Base-by-base conservation (phyloP, 2,329 filamentous ascomycete genomes). In the Trichoderma arundinaceum region DNA sequence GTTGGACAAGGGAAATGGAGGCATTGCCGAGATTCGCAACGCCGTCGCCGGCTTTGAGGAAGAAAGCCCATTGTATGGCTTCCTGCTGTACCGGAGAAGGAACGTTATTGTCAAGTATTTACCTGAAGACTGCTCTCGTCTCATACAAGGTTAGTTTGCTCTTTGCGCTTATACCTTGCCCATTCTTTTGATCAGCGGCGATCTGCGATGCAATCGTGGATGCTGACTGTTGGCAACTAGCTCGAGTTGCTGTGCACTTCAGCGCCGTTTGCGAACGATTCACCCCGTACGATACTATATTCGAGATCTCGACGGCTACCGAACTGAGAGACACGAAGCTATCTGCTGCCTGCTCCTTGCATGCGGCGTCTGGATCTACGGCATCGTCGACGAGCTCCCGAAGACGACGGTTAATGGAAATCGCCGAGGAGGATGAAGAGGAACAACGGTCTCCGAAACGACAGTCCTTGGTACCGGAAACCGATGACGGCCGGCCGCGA, bases 51-150 rank as follows among this genome's bases (percentile, higher is more conserved):
- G 86, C 68, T 96, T 96, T 75, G 87, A 91, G 65, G 94, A 97
- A 70, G 86, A 87, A 64, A 95, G 92, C 68, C 95, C 95, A 22
- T 82, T 99, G 54, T 99, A 96, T 75, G 95, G 95, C 61, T 92
- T 97, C 75, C 81, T 99, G 71, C 89, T 92, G 72, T 98, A 97
- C 78, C 86, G 94, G 65, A 88, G 94, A 75, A 88, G 93, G 75
- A 97, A 93, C 78, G 91, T 98, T 56, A 80, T 99, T 67, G 86
- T 99, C 77, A 97, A 95, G 80, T 97, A 95, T 77, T 85, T 97
- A 68, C 95, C 94, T 1, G 92, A 96, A 67, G 92, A 90, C 67
- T 94, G 94, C 70, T 98, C 95, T 69, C 87, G 95, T 72, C 83
- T 99, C 64, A 83, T 99, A 62, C 92, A 97, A 91, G 95, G 95